Evolutionary conservation across 805 yeast species (phyloP), one percentile per base, ranked within the genome.

Genomic region (Maudiozyma pseudohumilis): DNA sequence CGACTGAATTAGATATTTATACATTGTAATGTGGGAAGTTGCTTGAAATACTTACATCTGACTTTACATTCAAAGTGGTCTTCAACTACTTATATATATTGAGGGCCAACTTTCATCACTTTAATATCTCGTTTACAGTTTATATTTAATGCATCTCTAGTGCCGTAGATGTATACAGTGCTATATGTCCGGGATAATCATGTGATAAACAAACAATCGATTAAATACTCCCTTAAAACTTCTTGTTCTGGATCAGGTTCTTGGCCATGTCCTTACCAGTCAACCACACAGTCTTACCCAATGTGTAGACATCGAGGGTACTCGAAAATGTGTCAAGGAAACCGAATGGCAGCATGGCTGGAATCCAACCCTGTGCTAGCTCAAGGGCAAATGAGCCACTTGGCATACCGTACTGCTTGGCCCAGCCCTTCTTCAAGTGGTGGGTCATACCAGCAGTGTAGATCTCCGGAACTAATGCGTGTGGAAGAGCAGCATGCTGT

Each of bases 331-430:
- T 74, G 56, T 86, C 95, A 35, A 84, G 65, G 63, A 89, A 77
- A 0, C 98, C 98, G 59, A 92, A 92, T 16, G 97, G 97, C 43
- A 92, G 70, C 98, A 92, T 92, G 30, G 89, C 80, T 25, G 98
- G 97, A 47, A 92, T 85, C 94, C 95, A 92, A 42, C 98, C 98
- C 66, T 89, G 97, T 6, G 98, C 98, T 53, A 89, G 70, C 60
- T 92, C 98, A 47, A 92, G 66, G 9, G 98, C 96, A 62, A 78
- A 92, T 0, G 83, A 69, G 26, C 81, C 94, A 22, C 73, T 60
- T 2, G 84, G 80, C 94, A 92, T 85, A 20, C 76, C 49, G 60
- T 92, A 92, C 63, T 92, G 98, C 63, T 84, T 86, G 49, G 75
- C 73, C 31, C 58, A 46, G 25, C 96, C 96, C 56, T 74, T 80